Evolutionary conservation across 768 basidiomycete species (phyloP), one percentile per base, ranked within the genome.

Genomic region (Lactifluus rugatus): DNA sequence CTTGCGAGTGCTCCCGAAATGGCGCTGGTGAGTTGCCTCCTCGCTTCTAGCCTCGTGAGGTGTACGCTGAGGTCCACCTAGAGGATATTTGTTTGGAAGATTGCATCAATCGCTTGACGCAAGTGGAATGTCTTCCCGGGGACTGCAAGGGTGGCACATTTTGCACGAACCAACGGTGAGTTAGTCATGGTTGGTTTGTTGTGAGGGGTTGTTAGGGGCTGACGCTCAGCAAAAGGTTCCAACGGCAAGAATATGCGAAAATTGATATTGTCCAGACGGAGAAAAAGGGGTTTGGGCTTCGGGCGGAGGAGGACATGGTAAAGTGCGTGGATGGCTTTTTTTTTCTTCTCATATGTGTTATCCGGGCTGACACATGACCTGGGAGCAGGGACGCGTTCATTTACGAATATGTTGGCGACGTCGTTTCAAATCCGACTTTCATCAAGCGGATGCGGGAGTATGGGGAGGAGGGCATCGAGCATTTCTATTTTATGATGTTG

Each of bases 401-500:
- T 56, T 98, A 97, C 69, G 96, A 99, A 71, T 98, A 99, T 68
- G 84, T 98, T 34, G 96, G 96, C 32, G 96, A 99, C 62, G 93
- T 99, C 21, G 89, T 99, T 64, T 87, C 82, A 57, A 87, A 91
- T 36, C 73, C 75, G 11, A 85, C 87, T 16, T 96, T 99, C 70
- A 82, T 87, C 72, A 92, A 90, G 70, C 84, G 95, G 31, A 97
- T 99, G 92, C 81, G 87, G 39, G 85, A 87, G 9, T 99, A 99
- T 69, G 94, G 83, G 2, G 81, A 85, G 44, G 91, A 96, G 69
- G 95, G 95, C 17, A 93, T 97, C 63, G 78, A 81, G 52, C 96
- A 98, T 70, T 99, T 98, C 66, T 99, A 98, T 74, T 99, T 99
- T 70, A 99, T 98, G 96, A 94, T 95, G 89, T 72, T 99, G 57